Base-by-base conservation (phyloP, 1,284 basidiomycete genomes). In the Cryptococcus hybrid region DNA sequence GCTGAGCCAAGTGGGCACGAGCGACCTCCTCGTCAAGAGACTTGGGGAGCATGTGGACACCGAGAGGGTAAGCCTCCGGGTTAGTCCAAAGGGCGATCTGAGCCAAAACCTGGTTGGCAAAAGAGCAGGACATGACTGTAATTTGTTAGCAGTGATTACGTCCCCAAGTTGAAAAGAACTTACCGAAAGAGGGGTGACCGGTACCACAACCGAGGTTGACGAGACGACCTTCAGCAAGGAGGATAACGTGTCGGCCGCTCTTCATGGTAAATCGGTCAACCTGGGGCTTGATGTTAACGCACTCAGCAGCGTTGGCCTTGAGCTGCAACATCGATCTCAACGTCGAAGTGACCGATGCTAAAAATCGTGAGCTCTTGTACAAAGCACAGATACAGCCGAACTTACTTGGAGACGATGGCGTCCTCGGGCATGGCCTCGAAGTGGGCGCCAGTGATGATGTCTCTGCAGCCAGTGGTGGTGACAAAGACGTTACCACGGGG, bases 301-400 rank as follows among this genome's bases (percentile, higher is more conserved):
- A 85, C 61, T 86, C 83, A 75, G 84, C 87, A 66, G 96, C 93
- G 77, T 93, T 95, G 65, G 84, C 83, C 86, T 98, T 99, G 78
- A 99, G 83, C 93, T 95, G 94, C 93, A 67, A 99, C 94, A 74
- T 99, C 95, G 66, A 99, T 95, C 81, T 99, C 95, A 73, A 98
- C 86, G 79, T 98, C 95, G 78, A 99, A 98, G 84, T 98, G 95
- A 63, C 95, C 94, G 63, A 97, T 97, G 84, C 88, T 89, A 63
- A 38, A 60, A 8, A 51, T 24, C 44, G 48, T 63, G 50, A 63
- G 57, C 58, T 13, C 18, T 46, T 13, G 9, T 24, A 8, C 43
- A 9, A 36, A 3, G 39, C 8, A 36, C 13, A 38, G 12, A n/a
- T 13, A 56, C 46, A 35, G 48, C 58, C 15, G 9, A 8, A 80